Evolutionary conservation across 345 rosid genomes (phyloP).

Genomic region (Hypericum androsaemum): DNA sequence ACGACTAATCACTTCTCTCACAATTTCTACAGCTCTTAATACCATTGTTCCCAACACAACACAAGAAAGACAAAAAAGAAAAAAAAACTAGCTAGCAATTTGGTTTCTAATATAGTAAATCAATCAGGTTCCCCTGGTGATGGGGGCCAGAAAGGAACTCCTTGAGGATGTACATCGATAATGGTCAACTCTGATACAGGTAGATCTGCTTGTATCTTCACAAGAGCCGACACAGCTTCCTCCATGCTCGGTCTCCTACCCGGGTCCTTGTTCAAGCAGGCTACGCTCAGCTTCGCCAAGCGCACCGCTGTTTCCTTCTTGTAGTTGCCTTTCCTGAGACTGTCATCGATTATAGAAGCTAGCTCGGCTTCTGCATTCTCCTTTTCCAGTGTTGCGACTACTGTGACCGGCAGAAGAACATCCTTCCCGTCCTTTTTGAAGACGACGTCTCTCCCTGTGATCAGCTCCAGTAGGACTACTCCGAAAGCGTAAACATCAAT

Average conservation of each 20-base stretch:
- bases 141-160: constrained; percentile 1
- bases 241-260: constrained; percentile 30
- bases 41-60: no score
- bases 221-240: constrained; percentile 24
- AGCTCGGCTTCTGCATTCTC: constrained; percentile 20
- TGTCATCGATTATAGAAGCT: constrained; percentile 21
- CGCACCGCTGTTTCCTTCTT: constrained; percentile 7
- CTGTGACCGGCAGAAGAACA: constrained; percentile 18
- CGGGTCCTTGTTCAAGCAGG: constrained; percentile 31
- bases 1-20: no score
- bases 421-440: constrained; percentile 21
- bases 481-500: constrained; percentile 41
- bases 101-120: no score
- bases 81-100: no score
- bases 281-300: constrained; percentile 21
- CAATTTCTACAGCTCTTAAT: no score
- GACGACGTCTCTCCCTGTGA: constrained; percentile 32
- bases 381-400: constrained; percentile 12
- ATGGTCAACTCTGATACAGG: constrained; percentile 7
- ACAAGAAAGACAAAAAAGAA: no score
- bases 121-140: constrained; percentile 1
- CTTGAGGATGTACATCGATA: constrained; percentile 3
- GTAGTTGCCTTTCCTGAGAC: not conserved
- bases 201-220: constrained; percentile 26
- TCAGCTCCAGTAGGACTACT: constrained; percentile 31